These are phyloP conservation scores for Globisporangium nagaii DNA, from an alignment of 352 stramenopile species.

Conservation along the genomic window DNA sequence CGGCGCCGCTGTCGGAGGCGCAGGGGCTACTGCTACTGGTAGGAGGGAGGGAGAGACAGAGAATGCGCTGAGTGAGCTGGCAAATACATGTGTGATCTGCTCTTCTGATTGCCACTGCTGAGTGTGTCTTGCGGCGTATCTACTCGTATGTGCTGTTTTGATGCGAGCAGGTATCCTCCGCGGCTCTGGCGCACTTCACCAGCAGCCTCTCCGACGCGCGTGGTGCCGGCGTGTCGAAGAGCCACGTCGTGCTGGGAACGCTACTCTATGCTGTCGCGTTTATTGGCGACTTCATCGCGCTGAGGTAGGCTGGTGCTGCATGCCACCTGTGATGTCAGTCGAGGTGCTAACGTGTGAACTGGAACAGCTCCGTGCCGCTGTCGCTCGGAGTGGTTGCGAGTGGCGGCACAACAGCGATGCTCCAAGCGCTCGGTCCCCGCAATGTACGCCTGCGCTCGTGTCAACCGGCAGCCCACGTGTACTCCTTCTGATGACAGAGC, in stretches of 20 bases:
- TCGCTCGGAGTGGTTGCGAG: constrained; percentile 10
- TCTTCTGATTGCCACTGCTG: neutral
- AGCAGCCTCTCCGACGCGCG: neutral
- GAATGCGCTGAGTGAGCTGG: neutral
- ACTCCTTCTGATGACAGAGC: too few relatives aligned
- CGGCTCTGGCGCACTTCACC: neutral
- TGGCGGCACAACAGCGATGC: constrained; percentile 2
- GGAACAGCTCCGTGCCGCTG: constrained; percentile 14
- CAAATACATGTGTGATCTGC: neutral
- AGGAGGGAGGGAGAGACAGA: neutral
- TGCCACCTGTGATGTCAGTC: neutral
- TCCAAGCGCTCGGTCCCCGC: neutral
- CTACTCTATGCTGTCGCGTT: neutral
- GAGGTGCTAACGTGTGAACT: neutral
- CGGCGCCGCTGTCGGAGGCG: constrained; percentile 2
- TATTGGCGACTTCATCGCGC: constrained; percentile 11
- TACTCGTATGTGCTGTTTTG: neutral
- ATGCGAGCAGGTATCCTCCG: neutral
- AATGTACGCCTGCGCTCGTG: too few relatives aligned
- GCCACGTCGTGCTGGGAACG: neutral
- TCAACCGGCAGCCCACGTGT: too few relatives aligned
- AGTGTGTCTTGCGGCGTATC: neutral
- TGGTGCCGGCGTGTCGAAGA: neutral
- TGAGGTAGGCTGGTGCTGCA: constrained; percentile 7
- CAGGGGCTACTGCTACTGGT: constrained; percentile 13